phyloP scores from a whole-genome alignment of 1,139 yeast species.

The Candida labiduridarum region DNA sequence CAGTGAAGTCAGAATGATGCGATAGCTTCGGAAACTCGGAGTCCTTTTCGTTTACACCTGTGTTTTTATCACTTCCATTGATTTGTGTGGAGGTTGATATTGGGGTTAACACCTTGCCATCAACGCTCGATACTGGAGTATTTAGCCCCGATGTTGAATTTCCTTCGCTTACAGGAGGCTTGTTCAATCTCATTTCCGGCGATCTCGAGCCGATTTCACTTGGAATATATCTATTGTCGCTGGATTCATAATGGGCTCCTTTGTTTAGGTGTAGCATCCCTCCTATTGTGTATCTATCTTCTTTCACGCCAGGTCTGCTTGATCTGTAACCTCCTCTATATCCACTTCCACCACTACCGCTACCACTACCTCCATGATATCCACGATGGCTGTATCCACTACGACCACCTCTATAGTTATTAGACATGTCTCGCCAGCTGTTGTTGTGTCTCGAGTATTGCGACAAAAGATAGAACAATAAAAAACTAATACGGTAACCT shows the following conservation, averaged over 20 bases:
- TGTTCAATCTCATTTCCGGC: conserved; percentile 5
- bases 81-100: neutral
- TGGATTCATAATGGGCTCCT: conserved; percentile 13
- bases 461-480: neutral
- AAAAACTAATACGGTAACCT: neutral
- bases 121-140: conserved; percentile 11
- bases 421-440: neutral
- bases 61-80: conserved; percentile 32
- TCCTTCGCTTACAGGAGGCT: neutral
- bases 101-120: conserved; percentile 2
- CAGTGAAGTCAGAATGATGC: conserved; percentile 32
- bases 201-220: conserved; percentile 2
- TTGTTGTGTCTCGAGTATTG: neutral
- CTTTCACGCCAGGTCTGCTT: neutral
- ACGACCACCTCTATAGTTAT: conserved; percentile 2
- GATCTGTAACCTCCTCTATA: conserved; percentile 13
- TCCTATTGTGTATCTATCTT: conserved; percentile 8
- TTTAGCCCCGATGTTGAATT: conserved; percentile 11
- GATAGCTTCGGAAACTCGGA: conserved; percentile 30
- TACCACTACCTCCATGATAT: conserved; percentile 12
- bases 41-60: conserved; percentile 39
- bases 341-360: conserved; percentile 14
- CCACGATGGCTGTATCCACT: conserved; percentile 15
- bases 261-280: conserved; percentile 11
- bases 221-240: conserved; percentile 14